Evolutionary conservation across 2,329 filamentous ascomycete species (phyloP).

Genomic region (Fusarium sublunatum): DNA sequence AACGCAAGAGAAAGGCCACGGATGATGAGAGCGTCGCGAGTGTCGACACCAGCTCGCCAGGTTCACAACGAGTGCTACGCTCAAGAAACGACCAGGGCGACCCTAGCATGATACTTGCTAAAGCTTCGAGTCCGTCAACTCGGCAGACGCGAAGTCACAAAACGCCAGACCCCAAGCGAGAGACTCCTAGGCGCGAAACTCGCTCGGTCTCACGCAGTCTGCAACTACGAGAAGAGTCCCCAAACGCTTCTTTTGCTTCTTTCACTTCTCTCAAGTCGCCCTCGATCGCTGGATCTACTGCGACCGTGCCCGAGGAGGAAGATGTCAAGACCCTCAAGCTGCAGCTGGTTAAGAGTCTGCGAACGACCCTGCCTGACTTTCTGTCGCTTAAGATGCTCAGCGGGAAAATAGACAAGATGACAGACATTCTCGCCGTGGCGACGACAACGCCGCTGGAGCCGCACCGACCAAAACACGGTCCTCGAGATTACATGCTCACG

Average conservation of each 20-base stretch:
- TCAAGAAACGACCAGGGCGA: slow-evolving; percentile 42
- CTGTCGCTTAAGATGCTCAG: slow-evolving; percentile 64
- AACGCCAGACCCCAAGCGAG: slow-evolving; percentile 39
- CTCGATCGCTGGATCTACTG: slow-evolving; percentile 44
- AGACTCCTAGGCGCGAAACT: slow-evolving; percentile 41
- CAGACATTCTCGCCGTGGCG: slow-evolving; percentile 67
- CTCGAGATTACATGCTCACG: slow-evolving; percentile 69
- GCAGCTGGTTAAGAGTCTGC: slow-evolving; percentile 60
- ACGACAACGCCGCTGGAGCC: slow-evolving; percentile 63
- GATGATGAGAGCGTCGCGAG: slow-evolving; percentile 29
- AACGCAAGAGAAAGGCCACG: slow-evolving; percentile 30
- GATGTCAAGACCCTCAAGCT: slow-evolving; percentile 55
- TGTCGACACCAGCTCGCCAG: slow-evolving; percentile 36
- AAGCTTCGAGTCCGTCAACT: slow-evolving; percentile 38
- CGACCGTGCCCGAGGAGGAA: slow-evolving; percentile 42
- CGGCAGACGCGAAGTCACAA: slow-evolving; percentile 39
- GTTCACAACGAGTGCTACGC: slow-evolving; percentile 45
- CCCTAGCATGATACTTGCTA: slow-evolving; percentile 44
- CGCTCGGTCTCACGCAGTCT: slow-evolving; percentile 40
- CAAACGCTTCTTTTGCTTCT: slow-evolving; percentile 32
- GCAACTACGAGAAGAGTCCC: slow-evolving; percentile 35
- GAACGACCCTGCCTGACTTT: slow-evolving; percentile 64
- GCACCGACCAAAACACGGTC: slow-evolving; percentile 66
- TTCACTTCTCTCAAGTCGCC: slow-evolving; percentile 44
- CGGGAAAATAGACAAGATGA: slow-evolving; percentile 59